Conservation (phyloP, 169 alveolate species). For the Plasmodium blacklocki region DNA sequence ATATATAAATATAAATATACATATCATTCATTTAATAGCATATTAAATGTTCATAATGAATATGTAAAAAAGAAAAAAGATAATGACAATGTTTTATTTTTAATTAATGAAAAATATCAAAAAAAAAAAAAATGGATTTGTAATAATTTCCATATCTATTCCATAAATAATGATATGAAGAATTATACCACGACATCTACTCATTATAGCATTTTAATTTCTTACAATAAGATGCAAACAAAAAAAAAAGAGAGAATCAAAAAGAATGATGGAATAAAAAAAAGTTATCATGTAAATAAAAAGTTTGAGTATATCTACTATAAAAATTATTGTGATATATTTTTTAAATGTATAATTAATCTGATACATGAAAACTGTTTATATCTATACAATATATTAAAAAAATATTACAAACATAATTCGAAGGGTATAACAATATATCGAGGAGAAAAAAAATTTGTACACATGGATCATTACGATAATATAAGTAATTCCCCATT, state of each 20-base stretch:
- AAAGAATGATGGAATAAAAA: slow-evolving; percentile 4
- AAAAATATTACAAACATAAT: background rate
- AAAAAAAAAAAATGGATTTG: slow-evolving; percentile 14
- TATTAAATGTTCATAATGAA: background rate
- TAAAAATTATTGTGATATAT: slow-evolving; percentile 21
- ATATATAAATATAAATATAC: background rate
- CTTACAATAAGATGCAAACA: slow-evolving; percentile 15
- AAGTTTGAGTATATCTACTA: background rate
- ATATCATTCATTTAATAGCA: background rate
- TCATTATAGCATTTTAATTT: background rate
- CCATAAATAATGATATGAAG: background rate
- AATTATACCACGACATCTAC: background rate
- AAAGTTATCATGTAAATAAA: no score
- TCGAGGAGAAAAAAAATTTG: no score
- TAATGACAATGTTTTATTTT: no score
- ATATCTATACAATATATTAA: slow-evolving; percentile 20
- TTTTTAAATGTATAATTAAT: slow-evolving; percentile 55
- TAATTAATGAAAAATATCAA: background rate
- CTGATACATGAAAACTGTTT: slow-evolving; percentile 45
- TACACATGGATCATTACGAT: background rate
- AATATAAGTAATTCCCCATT: background rate
- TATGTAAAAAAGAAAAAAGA: background rate
- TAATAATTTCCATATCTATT: slow-evolving; percentile 16
- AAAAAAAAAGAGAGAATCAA: slow-evolving; percentile 7
- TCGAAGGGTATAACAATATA: background rate